Base-by-base conservation (phyloP, 495 filamentous ascomycete species). In the Aspergillus kassunensis region DNA sequence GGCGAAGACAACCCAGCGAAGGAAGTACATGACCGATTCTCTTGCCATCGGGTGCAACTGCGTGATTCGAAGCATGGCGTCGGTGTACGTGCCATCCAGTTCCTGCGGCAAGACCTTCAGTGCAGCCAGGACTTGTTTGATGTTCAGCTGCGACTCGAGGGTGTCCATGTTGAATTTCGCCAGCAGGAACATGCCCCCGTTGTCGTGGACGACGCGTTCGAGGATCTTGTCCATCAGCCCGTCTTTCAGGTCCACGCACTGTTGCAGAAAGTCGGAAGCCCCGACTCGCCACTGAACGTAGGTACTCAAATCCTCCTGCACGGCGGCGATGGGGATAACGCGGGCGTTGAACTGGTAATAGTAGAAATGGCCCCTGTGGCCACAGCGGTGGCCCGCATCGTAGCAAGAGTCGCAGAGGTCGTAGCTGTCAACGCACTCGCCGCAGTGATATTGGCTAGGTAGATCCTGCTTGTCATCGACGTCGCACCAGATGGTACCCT, bases 91-190 rank as follows among this genome's bases (percentile, higher is more conserved):
- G 6, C 49, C 49, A 11, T 52, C 49, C 0, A 52, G 49, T 24
- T 52, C 49, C 20, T 52, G 24, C n/a, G 49, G 49, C 18, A 52
- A 21, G 8, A 20, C 27, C 49, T 45, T 36, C 5, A 52, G 33
- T 0, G 49, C 49, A 1, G 15, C 21, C n/a, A 52, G 20, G 13
- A 52, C 40, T n/a, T 44, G 40, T 6, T 45, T 44, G 15, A 34
- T 37, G 24, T 39, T 52, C 8, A 52, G 49, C 9, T 44, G 44
- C 21, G 49, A 52, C 3, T 52, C 33, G 2, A 52, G 40, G 10
- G 49, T 52, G 33, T 52, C 49, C 49, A 52, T 52, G 40, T 52
- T 52, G 40, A 52, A 52, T 16, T 31, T 52, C 10, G 49, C 49
- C 30, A 52, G 33, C 6, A 52, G 30, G 30, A 52, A 52, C 49